phyloP scores from a whole-genome alignment of 148 eudicot genomes.

The Fagopyrum esculentum region DNA sequence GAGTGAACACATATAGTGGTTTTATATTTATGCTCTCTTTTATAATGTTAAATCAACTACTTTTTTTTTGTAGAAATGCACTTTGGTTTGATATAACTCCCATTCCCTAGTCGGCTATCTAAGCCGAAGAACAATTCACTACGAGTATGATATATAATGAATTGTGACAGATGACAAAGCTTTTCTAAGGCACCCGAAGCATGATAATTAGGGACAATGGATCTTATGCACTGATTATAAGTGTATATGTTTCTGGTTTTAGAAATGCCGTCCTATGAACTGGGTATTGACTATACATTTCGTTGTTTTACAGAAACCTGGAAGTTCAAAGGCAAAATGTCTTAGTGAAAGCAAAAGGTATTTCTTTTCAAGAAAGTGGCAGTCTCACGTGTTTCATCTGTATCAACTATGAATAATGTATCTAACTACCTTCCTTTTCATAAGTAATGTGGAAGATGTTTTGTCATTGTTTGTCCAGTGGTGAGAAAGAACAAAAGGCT shows the following conservation, averaged over 20 bases:
- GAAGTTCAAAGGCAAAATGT: constrained; percentile 18
- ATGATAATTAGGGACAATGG: not conserved
- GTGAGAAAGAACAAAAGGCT: constrained; percentile 28
- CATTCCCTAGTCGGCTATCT: not conserved
- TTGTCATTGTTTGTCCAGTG: constrained; percentile 11
- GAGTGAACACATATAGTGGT: not conserved
- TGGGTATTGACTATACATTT: not conserved
- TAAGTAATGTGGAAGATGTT: not conserved
- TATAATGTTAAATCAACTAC: not conserved
- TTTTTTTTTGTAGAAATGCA: not conserved
- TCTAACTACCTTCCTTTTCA: not conserved
- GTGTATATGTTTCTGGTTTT: not conserved
- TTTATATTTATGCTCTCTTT: not conserved
- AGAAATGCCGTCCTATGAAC: not conserved
- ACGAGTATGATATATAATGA: not conserved
- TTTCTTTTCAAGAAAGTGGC: not conserved
- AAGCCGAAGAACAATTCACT: not conserved
- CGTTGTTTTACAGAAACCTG: constrained; percentile 26
- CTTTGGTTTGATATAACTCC: not conserved
- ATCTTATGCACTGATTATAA: not conserved
- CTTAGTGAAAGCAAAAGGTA: constrained; percentile 33
- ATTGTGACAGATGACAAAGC: not conserved
- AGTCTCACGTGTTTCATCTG: not conserved
- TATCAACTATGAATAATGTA: not conserved
- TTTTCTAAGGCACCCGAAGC: not conserved